Percentiles rank a stretch among this genome's conserved stretches.
phyloP scores from a whole-genome alignment of 352 stramenopile genomes.

The Thalassiosira exigua region DNA sequence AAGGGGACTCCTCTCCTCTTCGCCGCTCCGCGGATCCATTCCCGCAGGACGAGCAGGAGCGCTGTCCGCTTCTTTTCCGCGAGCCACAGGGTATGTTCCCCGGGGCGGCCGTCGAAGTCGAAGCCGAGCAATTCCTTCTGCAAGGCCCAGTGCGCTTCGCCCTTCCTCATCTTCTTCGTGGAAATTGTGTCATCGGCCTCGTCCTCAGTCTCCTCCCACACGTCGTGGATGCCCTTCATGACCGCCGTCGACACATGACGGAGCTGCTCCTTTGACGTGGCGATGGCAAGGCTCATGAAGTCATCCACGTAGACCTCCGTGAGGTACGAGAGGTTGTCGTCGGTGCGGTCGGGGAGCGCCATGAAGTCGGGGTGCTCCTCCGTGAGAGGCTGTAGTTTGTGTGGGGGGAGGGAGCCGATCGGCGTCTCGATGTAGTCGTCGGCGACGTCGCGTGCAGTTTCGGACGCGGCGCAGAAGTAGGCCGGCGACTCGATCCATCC shows the following conservation, averaged over 20 bases:
- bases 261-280: constrained; percentile 12
- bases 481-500: constrained; percentile 28
- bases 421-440: constrained; percentile 6
- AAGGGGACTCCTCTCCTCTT: not conserved
- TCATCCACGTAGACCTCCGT: constrained; percentile 38
- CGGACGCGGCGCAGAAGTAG: constrained; percentile 18
- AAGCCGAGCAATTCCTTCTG: constrained; percentile 16
- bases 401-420: not conserved
- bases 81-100: constrained; percentile 1
- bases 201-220: constrained; percentile 13
- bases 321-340: not conserved
- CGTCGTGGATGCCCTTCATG: constrained; percentile 24
- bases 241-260: constrained; percentile 18
- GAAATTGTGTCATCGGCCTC: constrained; percentile 17
- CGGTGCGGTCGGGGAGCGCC: not conserved
- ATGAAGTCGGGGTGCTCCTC: constrained; percentile 11
- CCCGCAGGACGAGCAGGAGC: not conserved
- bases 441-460: constrained; percentile 14
- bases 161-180: constrained; percentile 21
- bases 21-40: not conserved
- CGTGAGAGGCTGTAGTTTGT: not conserved
- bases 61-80: not conserved
- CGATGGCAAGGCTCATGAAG: constrained; percentile 18
- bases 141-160: not conserved
- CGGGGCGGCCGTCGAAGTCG: constrained; percentile 11